Evolutionary conservation across 306 rosid species (phyloP), one percentile per base, ranked within the genome.

Genomic region (Oxytropis ochrocephala): DNA sequence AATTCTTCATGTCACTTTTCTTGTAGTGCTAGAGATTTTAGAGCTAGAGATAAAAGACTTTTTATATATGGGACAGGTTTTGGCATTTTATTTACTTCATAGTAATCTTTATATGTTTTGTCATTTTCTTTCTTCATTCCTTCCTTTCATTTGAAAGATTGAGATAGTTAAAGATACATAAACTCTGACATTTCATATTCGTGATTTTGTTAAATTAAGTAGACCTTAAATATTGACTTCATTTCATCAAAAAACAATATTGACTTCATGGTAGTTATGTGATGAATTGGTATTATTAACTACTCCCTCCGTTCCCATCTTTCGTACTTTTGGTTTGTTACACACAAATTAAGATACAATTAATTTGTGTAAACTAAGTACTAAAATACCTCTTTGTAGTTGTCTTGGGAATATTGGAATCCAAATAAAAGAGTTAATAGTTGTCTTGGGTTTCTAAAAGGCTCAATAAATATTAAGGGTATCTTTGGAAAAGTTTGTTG

Each of bases 231-330:
- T 21, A 21, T 21, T 1, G 24, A 21, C 24, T 21, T 21, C 24
- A 21, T 21, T 21, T 21, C 24, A 21, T 21, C 24, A 21, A 21
- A 21, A 21, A 21, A 21, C 1, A 1, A 21, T 36, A 14, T 43
- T 6, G 39, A 71, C 13, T 48, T 10, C 61, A 70, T 14, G 68
- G 73, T 69, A 9, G 72, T 54, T 70, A 70, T 11, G 72, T 54
- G 63, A 70, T 11, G 73, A 55, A 65, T 72, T 64, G 77, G 38
- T n/a, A n/a, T n/a, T n/a, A n/a, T n/a, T n/a, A n/a, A n/a, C n/a
- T n/a, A n/a, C n/a, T n/a, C n/a, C n/a, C n/a, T n/a, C n/a, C n/a
- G n/a, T n/a, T n/a, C n/a, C n/a, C n/a, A n/a, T n/a, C n/a, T n/a
- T n/a, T n/a, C n/a, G n/a, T n/a, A n/a, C n/a, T n/a, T n/a, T n/a